Evolutionary conservation across 768 basidiomycete species (phyloP).

Genomic region (Termitomyces sp.): DNA sequence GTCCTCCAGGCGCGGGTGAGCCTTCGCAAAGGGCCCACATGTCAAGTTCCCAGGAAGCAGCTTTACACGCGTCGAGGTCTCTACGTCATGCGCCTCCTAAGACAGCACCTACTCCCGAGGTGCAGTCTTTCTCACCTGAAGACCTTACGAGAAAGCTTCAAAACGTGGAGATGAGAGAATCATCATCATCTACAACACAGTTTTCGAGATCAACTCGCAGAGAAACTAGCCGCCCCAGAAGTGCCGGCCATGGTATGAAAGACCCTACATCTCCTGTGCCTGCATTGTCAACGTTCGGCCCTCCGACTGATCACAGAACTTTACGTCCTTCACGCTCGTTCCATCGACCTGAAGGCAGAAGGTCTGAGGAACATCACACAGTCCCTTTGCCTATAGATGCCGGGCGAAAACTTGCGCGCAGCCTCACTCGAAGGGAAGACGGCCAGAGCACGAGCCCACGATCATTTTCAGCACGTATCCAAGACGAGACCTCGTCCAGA

Average conservation of each 20-base stretch:
- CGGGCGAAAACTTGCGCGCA: slow-evolving; percentile 33
- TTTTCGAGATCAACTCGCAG: slow-evolving; percentile 10
- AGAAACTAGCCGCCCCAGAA: slow-evolving; percentile 16
- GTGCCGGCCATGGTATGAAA: slow-evolving; percentile 17
- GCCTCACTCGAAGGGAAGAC: slow-evolving; percentile 32
- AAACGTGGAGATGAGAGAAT: slow-evolving; percentile 40
- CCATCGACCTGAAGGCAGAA: slow-evolving; percentile 44
- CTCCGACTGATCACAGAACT: slow-evolving; percentile 17
- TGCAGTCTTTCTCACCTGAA: slow-evolving; percentile 48
- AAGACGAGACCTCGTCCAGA: slow-evolving; percentile 10
- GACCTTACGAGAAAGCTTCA: slow-evolving; percentile 60
- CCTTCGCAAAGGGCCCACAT: slow-evolving; percentile 12
- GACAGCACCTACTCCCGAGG: slow-evolving; percentile 40
- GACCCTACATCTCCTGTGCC: slow-evolving; percentile 12
- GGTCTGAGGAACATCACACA: slow-evolving; percentile 30
- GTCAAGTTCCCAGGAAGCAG: slow-evolving; percentile 38
- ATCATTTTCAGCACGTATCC: slow-evolving; percentile 22
- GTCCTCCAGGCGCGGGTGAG: slow-evolving; percentile 35
- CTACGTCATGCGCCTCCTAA: slow-evolving; percentile 39
- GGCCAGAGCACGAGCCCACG: slow-evolving; percentile 13
- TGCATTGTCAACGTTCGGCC: slow-evolving; percentile 8
- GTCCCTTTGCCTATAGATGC: slow-evolving; percentile 32
- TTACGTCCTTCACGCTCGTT: slow-evolving; percentile 61
- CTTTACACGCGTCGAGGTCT: slow-evolving; percentile 33
- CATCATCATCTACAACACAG: slow-evolving; percentile 16